Conservation (phyloP, 306 rosid genomes). For the Inga oerstediana region DNA sequence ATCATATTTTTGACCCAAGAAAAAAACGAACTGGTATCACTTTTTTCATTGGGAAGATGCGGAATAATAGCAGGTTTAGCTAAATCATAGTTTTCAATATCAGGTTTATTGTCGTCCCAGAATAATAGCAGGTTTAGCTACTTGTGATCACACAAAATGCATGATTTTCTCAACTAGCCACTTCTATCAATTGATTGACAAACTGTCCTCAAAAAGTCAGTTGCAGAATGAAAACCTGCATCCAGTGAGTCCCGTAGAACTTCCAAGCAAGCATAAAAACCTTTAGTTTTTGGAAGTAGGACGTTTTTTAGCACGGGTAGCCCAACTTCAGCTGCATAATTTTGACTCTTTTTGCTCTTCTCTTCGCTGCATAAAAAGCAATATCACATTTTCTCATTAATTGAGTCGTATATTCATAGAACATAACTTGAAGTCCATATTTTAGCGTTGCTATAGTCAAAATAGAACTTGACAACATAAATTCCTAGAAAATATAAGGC, state of each 20-base stretch:
- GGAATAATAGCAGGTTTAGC: neutral
- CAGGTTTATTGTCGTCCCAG: neutral
- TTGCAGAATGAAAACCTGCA: constrained; percentile 62
- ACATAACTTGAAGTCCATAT: constrained; percentile 22
- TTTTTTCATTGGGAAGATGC: neutral
- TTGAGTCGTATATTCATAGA: neutral
- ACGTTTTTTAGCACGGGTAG: constrained; percentile 78
- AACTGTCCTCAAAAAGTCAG: neutral
- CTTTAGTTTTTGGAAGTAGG: constrained; percentile 87
- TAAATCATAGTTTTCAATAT: constrained; percentile 14
- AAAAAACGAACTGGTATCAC: neutral
- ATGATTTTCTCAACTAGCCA: neutral
- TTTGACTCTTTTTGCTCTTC: constrained; percentile 67
- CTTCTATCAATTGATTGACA: constrained; percentile 13
- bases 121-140: neutral
- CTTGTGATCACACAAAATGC: neutral
- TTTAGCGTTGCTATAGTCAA: constrained; percentile 29
- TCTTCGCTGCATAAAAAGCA: constrained; percentile 58
- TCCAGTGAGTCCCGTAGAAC: constrained; percentile 70
- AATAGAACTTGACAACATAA: constrained; percentile 22
- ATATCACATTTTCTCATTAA: constrained; percentile 10
- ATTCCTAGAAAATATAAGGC: constrained; percentile 10
- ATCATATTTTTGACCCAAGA: neutral
- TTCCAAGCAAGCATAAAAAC: constrained; percentile 86
- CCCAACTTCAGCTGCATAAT: constrained; percentile 74